Percentiles rank a stretch among this genome's conserved stretches.
Conservation (phyloP, 306 rosid genomes). For the Astragalus glycyphyllos region DNA sequence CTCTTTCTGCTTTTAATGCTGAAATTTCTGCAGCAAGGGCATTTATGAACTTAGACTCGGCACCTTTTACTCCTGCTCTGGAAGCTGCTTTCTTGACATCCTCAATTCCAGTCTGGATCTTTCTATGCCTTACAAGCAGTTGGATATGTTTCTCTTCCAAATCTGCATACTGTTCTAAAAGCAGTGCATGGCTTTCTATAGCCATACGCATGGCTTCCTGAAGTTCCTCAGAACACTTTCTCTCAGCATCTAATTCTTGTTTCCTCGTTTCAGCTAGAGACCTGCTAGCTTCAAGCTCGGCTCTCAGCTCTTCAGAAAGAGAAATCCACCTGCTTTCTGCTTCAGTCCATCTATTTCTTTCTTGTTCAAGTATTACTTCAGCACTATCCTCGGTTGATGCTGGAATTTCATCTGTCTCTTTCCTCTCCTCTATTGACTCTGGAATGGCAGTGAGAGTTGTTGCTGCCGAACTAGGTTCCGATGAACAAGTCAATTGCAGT, state of each 20-base stretch:
- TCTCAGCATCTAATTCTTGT: constrained; percentile 83
- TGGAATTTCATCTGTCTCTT: constrained; percentile 54
- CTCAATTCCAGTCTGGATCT: constrained; percentile 82
- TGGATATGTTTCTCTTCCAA: constrained; percentile 96
- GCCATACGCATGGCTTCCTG: constrained; percentile 90
- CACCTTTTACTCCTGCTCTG: constrained; percentile 92
- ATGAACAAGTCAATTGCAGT: constrained; percentile 66
- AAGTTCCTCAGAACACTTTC: constrained; percentile 82
- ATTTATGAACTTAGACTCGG: constrained; percentile 91
- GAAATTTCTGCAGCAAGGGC: constrained; percentile 97
- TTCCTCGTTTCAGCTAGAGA: constrained; percentile 67
- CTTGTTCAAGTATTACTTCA: constrained; percentile 70
- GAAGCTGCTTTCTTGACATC: constrained; percentile 97
- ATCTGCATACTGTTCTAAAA: constrained; percentile 93
- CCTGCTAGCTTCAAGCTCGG: constrained; percentile 83
- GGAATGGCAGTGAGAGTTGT: constrained; percentile 64
- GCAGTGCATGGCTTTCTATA: constrained; percentile 86
- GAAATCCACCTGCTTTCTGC: constrained; percentile 93
- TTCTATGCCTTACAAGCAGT: constrained; percentile 85
- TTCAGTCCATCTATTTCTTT: constrained; percentile 87
- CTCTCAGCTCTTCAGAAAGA: constrained; percentile 85
- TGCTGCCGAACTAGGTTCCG: constrained; percentile 59
- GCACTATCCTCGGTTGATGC: constrained; percentile 56
- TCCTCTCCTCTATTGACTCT: constrained; percentile 60
- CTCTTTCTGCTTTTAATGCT: constrained; percentile 83